phyloP scores from a whole-genome alignment of 2,329 filamentous ascomycete species.

The Ophiostoma sp. region DNA sequence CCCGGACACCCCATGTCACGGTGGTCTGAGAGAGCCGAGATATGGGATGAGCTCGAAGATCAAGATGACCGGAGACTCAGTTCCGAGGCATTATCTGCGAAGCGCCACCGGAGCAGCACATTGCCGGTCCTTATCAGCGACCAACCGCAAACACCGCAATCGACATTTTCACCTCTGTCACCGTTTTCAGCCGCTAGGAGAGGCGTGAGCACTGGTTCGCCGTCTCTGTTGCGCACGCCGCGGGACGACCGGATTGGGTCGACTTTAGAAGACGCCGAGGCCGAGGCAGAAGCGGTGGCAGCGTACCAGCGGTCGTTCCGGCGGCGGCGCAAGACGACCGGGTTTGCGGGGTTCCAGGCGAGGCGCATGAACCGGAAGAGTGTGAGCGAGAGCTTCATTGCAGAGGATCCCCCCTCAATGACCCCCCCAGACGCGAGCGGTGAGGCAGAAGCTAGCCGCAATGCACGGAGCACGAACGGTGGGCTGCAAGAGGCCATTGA shows the following conservation, averaged over 20 bases:
- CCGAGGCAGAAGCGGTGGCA: constrained; percentile 29
- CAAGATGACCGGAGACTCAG: constrained; percentile 45
- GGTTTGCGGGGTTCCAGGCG: constrained; percentile 57
- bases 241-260: constrained; percentile 24
- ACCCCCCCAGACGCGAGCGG: background rate
- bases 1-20: constrained; percentile 31
- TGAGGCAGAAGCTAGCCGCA: background rate
- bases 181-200: constrained; percentile 34
- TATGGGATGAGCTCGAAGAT: constrained; percentile 85
- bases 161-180: constrained; percentile 18
- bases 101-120: constrained; percentile 48
- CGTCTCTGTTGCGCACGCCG: constrained; percentile 23
- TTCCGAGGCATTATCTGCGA: constrained; percentile 28
- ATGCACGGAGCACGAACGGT: constrained; percentile 30
- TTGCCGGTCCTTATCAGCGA: constrained; percentile 42
- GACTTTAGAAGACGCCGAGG: background rate
- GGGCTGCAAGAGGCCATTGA: constrained; percentile 46
- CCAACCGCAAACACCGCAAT: background rate
- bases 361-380: constrained; percentile 41
- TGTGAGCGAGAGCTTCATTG: constrained; percentile 20
- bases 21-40: constrained; percentile 67
- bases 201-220: constrained; percentile 32
- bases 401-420: background rate
- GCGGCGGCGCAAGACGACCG: constrained; percentile 53
- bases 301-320: constrained; percentile 32